Evolutionary conservation across 225 moss, liverwort and hornwort species (phyloP).

Genomic region (Pseudoscleropodium purum): DNA sequence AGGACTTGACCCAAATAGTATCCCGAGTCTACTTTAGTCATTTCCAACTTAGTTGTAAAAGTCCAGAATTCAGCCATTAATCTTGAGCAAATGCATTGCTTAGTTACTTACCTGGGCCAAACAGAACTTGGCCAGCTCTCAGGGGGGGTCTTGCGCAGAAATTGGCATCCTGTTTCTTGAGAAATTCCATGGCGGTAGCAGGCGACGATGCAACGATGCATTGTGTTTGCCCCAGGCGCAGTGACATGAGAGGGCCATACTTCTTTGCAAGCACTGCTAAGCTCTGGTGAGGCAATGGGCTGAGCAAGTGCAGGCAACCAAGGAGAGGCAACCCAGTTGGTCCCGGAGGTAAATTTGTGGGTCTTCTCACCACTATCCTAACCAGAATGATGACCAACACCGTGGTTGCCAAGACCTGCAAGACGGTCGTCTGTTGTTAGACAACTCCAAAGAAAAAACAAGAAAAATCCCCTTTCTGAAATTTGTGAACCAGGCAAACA

Average conservation of each 20-base stretch:
- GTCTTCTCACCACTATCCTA: not conserved
- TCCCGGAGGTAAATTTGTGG: not conserved
- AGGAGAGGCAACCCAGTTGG: not conserved
- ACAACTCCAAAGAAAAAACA: not conserved
- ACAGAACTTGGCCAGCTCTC: not conserved
- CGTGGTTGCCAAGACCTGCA: not conserved
- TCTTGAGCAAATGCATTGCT: too few relatives aligned
- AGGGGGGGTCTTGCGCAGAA: not conserved
- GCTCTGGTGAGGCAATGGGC: not conserved
- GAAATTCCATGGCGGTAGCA: not conserved
- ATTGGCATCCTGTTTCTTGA: conserved; percentile 3
- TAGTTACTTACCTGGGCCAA: not conserved
- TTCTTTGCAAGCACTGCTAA: not conserved
- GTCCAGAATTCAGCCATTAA: not conserved
- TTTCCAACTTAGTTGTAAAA: too few relatives aligned
- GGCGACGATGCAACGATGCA: not conserved
- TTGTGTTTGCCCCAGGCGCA: not conserved
- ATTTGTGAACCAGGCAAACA: not conserved
- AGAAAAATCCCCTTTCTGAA: too few relatives aligned
- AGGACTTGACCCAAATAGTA: not conserved
- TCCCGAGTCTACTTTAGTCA: not conserved
- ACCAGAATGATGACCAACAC: not conserved
- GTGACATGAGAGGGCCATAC: conserved; percentile 12
- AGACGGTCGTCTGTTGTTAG: not conserved
- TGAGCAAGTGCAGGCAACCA: not conserved